A percentile compares a stretch with the other conserved stretches of the same genome.
Conservation (phyloP, 768 basidiomycete species). For the Pholiota microspora region DNA sequence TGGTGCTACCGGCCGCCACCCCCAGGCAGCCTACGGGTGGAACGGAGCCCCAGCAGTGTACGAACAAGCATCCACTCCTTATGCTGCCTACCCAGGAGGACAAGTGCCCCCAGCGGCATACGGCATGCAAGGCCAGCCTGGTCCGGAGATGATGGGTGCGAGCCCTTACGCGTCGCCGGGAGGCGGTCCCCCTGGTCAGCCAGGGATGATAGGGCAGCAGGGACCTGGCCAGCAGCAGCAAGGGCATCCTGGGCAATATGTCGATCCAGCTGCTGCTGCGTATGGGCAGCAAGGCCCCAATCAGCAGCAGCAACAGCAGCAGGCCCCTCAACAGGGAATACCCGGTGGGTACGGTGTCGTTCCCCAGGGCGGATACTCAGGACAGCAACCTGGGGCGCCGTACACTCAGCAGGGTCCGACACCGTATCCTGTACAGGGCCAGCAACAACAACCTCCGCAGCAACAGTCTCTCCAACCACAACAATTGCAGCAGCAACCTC, state of each 20-base stretch:
- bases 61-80: conserved; percentile 15
- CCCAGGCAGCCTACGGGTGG: conserved; percentile 44
- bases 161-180: background rate
- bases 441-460: conserved; percentile 17
- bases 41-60: conserved; percentile 33
- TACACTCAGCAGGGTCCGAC: conserved; percentile 38
- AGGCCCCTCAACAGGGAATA: conserved; percentile 16
- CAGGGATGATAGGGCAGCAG: background rate
- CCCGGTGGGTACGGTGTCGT: conserved; percentile 23
- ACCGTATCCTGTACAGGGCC: conserved; percentile 34
- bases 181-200: background rate
- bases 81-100: conserved; percentile 5
- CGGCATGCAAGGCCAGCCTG: conserved; percentile 20
- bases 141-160: background rate
- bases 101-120: background rate
- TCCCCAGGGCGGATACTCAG: conserved; percentile 27
- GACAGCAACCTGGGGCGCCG: conserved; percentile 32
- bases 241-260: conserved; percentile 18
- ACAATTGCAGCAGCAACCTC: conserved; percentile 13
- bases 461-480: conserved; percentile 11
- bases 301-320: conserved; percentile 4
- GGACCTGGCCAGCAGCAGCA: conserved; percentile 4
- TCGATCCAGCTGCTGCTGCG: conserved; percentile 6
- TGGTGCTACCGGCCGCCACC: conserved; percentile 28
- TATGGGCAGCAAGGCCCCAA: background rate